A percentile compares a stretch with the other conserved stretches of the same genome.
Conservation (phyloP, 2,329 filamentous ascomycete genomes). For the Dothideomycetes sp. region DNA sequence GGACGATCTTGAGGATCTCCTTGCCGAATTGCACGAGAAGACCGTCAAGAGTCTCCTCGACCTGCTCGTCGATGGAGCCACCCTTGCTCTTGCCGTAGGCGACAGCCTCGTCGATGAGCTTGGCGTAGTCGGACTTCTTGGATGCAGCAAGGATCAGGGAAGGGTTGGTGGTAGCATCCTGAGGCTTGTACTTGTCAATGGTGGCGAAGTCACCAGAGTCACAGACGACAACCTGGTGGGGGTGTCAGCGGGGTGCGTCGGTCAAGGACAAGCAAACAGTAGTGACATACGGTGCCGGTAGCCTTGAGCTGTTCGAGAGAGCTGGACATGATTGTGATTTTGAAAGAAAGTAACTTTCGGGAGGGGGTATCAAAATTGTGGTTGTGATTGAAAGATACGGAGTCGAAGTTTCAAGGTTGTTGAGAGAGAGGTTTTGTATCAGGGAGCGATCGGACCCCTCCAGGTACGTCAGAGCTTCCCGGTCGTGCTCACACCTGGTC, state of each 20-base stretch:
- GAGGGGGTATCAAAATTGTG: neutral
- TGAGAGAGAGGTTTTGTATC: too few species aligned
- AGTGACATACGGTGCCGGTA: slow-evolving; percentile 75
- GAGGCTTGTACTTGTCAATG: slow-evolving; percentile 99
- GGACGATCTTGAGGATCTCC: slow-evolving; percentile 93
- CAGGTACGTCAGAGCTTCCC: too few species aligned
- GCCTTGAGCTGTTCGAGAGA: slow-evolving; percentile 97
- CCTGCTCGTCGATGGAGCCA: slow-evolving; percentile 59
- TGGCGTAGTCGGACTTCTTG: slow-evolving; percentile 94
- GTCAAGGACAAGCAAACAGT: neutral
- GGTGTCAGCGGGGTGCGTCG: slow-evolving; percentile 7
- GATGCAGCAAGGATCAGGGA: slow-evolving; percentile 96
- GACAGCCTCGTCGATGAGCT: slow-evolving; percentile 78
- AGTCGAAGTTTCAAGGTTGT: too few species aligned
- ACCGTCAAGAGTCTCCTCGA: slow-evolving; percentile 82
- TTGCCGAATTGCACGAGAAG: slow-evolving; percentile 96
- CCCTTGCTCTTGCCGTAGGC: slow-evolving; percentile 67
- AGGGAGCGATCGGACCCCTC: too few species aligned
- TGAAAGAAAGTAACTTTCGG: neutral
- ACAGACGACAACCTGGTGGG: slow-evolving; percentile 72
- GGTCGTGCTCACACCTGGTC: too few species aligned
- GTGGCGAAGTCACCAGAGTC: slow-evolving; percentile 81
- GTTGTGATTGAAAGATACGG: slow-evolving; percentile 6
- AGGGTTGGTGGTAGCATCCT: slow-evolving; percentile 99
- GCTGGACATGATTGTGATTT: slow-evolving; percentile 53